Evolutionary conservation across 345 rosid species (phyloP).

Genomic region (Citrus unshiu): DNA sequence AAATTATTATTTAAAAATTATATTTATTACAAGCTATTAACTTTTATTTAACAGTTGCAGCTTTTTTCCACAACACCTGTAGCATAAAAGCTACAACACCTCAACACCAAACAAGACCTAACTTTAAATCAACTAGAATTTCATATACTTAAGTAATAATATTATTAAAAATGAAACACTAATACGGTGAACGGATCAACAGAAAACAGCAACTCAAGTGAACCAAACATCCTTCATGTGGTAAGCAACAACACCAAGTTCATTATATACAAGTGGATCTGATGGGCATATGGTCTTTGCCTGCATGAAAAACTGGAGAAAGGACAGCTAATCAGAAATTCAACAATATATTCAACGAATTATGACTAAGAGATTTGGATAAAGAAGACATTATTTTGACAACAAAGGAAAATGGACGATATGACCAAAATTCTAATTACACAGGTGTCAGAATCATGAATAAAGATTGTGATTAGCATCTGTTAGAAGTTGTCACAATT

Average conservation of each 20-base stretch:
- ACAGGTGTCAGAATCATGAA: background rate
- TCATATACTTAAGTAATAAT: background rate
- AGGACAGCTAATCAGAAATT: conserved; percentile 11
- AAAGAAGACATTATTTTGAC: background rate
- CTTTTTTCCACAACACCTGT: too few relatives aligned
- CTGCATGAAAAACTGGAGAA: conserved; percentile 84
- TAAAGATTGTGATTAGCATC: background rate
- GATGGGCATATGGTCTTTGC: conserved; percentile 86
- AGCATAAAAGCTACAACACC: fast-evolving
- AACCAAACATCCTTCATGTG: conserved; percentile 56
- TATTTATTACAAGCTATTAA: too few relatives aligned
- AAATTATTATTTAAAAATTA: too few relatives aligned
- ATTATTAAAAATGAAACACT: background rate
- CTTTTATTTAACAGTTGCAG: too few relatives aligned
- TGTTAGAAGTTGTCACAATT: background rate
- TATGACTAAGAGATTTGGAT: background rate
- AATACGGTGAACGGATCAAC: background rate
- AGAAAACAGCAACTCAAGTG: background rate
- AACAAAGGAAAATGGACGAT: background rate
- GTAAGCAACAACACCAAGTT: conserved; percentile 97
- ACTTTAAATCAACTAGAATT: background rate
- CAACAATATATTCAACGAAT: background rate
- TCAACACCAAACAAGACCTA: background rate
- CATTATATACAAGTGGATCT: conserved; percentile 94
- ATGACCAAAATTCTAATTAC: background rate